Base-by-base conservation (phyloP, 1,284 basidiomycete genomes). In the Sphagnurus paluster region DNA sequence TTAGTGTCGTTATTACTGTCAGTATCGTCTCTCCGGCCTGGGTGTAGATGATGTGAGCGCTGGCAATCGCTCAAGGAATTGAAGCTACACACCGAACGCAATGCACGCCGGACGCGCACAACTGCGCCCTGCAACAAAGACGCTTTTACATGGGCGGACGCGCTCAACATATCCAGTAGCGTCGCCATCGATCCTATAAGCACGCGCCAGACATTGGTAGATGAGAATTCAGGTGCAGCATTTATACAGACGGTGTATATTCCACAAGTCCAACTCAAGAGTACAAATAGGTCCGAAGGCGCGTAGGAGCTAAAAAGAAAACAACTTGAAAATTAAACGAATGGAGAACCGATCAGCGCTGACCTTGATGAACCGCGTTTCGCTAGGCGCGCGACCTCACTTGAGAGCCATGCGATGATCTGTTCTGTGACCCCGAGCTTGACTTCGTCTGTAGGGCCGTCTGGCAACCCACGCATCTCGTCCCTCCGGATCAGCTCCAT, bases 191-290 rank as follows among this genome's bases (percentile, higher is more conserved):
- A 70, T 19, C 69, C 67, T 13, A 81, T 56, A 14, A 90, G 72
- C 1, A 67, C 65, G 1, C 59, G 66, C 76, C 77, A 87, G 19
- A 70, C 57, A 11, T 69, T 68, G 2, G 75, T 69, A 2, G 70
- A 66, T 1, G 69, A 42, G 54, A 82, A 80, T 16, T 71, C 59
- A 2, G 69, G 62, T 40, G 76, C 74, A 30, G 61, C 49, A 41
- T 71, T 60, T 9, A 78, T 56, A 51, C 75, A 80, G 7, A 71
- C 67, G 3, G 72, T 64, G 58, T 88, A 90, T 32, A 91, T 63
- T 10, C 74, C 75, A 57, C 83, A 86, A 5, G 80, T 71, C 88
- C 90, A 93, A 54, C 74, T 82, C 26, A 91, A 71, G 5, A 93
- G 75, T 14, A 87, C 80, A 58, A 87, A 87, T 25, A 87, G 57